Conservation (phyloP, 2,329 filamentous ascomycete genomes). For the Alternaria viburni region DNA sequence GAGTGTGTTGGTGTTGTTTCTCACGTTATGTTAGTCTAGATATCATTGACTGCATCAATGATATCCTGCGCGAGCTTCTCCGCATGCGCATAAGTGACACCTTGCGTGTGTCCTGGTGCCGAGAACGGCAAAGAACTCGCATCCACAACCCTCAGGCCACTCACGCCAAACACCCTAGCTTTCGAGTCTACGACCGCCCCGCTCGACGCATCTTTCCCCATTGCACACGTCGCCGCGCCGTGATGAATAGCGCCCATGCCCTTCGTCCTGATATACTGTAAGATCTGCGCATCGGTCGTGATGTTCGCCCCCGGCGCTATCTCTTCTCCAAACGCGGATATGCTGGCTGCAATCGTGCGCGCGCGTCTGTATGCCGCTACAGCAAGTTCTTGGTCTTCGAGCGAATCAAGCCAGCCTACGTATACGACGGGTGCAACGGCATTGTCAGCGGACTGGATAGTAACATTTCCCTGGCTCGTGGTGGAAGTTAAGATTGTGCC, state of each 20-base stretch:
- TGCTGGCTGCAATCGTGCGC: constrained; percentile 3
- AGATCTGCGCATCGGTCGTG: constrained; percentile 6
- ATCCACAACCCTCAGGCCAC: constrained; percentile 9
- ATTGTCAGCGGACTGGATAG: constrained; percentile 10
- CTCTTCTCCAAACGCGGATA: constrained; percentile 7
- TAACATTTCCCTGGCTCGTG: constrained; percentile 7
- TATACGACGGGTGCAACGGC: neutral
- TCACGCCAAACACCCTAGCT: constrained; percentile 10
- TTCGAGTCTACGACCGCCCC: constrained; percentile 9
- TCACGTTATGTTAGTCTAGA: neutral
- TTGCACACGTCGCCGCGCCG: constrained; percentile 5
- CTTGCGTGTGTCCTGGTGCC: constrained; percentile 8
- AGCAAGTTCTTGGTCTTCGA: constrained; percentile 9
- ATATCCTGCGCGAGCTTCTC: constrained; percentile 9
- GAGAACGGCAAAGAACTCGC: constrained; percentile 4
- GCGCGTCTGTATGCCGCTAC: constrained; percentile 10
- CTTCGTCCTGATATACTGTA: constrained; percentile 8
- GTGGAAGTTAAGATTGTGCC: constrained; percentile 7
- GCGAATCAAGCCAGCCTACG: constrained; percentile 6
- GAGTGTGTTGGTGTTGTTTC: neutral
- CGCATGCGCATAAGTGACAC: constrained; percentile 9
- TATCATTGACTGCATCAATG: neutral
- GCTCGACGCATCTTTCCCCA: neutral
- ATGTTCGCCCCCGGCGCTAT: constrained; percentile 7
- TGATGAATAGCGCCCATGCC: constrained; percentile 8